phyloP scores from a whole-genome alignment of 140 eudicot genomes.

The Cichorium intybus region DNA sequence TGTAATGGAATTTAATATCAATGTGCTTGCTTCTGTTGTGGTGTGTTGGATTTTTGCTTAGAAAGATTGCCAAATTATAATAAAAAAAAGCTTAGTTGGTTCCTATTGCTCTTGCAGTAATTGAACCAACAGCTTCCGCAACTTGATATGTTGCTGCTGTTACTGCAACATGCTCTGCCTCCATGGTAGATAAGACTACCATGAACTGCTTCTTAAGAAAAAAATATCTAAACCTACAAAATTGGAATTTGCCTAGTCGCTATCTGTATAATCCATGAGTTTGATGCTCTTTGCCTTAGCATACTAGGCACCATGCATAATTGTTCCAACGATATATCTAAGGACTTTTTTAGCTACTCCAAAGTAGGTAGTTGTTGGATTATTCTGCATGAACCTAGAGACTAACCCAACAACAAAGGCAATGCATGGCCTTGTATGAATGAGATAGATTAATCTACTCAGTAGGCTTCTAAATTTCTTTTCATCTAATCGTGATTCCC shows the following conservation, averaged over 20 bases:
- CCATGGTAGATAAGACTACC: background rate
- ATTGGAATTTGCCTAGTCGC: background rate
- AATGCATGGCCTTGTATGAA: conserved; percentile 4
- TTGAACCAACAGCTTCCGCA: background rate
- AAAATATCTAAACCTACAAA: background rate
- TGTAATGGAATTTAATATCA: background rate
- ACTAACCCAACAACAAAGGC: background rate
- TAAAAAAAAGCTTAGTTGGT: background rate
- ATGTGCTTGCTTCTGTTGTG: background rate
- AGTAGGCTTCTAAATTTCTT: conserved; percentile 10
- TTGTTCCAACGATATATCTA: background rate
- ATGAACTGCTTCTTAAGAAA: background rate
- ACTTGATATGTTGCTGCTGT: background rate
- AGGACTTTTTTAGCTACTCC: background rate
- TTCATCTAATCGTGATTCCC: background rate
- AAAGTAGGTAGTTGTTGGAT: background rate
- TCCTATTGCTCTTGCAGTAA: background rate
- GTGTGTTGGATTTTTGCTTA: background rate
- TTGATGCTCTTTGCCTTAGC: background rate
- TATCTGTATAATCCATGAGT: background rate
- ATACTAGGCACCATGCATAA: background rate
- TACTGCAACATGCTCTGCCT: background rate
- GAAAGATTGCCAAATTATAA: background rate
- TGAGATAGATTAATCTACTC: conserved; percentile 13
- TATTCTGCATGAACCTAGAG: background rate